phyloP scores from a whole-genome alignment of 768 basidiomycete species.

The Tylopilus intermedius region DNA sequence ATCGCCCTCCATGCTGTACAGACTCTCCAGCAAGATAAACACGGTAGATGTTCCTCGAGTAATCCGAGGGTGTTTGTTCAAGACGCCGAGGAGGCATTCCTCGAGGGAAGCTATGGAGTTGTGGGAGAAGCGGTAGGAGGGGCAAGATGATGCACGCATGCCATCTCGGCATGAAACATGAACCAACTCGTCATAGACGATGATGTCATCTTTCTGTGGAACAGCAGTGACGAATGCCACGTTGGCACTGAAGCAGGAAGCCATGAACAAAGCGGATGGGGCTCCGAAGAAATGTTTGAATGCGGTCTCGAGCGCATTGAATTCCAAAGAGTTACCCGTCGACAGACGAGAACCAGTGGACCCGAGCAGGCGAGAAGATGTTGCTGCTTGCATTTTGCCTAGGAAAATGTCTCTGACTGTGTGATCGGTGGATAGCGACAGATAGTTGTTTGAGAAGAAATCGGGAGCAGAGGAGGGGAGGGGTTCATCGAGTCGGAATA shows the following conservation, averaged over 20 bases:
- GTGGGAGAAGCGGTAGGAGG: constrained; percentile 38
- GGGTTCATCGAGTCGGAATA: constrained; percentile 12
- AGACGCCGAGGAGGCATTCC: constrained; percentile 23
- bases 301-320: constrained; percentile 11
- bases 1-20: constrained; percentile 63
- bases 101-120: constrained; percentile 38
- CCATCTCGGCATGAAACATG: constrained; percentile 53
- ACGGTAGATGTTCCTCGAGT: constrained; percentile 29
- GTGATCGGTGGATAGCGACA: constrained; percentile 38
- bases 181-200: constrained; percentile 50
- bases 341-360: constrained; percentile 49
- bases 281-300: constrained; percentile 20
- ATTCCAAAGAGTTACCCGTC: constrained; percentile 32
- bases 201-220: constrained; percentile 41
- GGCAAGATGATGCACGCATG: constrained; percentile 34
- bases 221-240: constrained; percentile 43
- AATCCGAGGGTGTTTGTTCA: constrained; percentile 24
- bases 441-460: constrained; percentile 48
- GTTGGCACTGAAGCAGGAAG: constrained; percentile 53
- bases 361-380: constrained; percentile 33
- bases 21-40: constrained; percentile 48
- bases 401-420: constrained; percentile 31
- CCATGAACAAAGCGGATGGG: constrained; percentile 45
- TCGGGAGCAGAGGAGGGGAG: constrained; percentile 27
- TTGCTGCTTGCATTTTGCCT: constrained; percentile 23